Conservation (phyloP, 2,329 filamentous ascomycete species). For the Chaetomiaceae sp. region DNA sequence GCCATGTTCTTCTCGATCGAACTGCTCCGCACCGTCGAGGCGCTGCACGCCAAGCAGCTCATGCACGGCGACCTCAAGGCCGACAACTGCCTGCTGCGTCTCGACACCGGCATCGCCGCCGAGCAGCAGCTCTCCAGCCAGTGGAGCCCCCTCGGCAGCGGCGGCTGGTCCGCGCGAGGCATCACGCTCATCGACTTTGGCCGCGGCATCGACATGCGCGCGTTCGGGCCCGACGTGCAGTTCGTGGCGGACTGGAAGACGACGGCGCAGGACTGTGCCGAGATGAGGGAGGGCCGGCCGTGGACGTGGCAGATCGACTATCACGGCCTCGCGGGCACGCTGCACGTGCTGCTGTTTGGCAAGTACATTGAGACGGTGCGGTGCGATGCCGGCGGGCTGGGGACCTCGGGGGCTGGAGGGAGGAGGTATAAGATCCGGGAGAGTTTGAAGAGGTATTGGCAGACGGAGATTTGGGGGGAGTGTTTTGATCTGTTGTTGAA, state of each 20-base stretch:
- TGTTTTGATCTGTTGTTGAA: conserved; percentile 85
- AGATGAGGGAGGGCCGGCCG: conserved; percentile 88
- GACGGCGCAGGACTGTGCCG: conserved; percentile 78
- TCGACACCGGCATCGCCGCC: conserved; percentile 49
- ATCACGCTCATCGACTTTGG: conserved; percentile 92
- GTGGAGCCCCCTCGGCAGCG: conserved; percentile 68
- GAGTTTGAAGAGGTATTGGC: conserved; percentile 90
- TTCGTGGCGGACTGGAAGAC: conserved; percentile 98
- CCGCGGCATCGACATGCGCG: conserved; percentile 86
- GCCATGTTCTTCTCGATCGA: conserved; percentile 96
- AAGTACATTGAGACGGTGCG: conserved; percentile 84
- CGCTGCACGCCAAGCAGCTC: conserved; percentile 71
- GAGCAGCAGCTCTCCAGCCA: conserved; percentile 46
- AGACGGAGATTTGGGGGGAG: conserved; percentile 81
- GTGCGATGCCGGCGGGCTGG: conserved; percentile 50
- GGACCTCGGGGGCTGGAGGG: conserved; percentile 40
- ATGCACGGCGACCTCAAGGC: conserved; percentile 93
- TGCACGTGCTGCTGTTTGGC: conserved; percentile 87
- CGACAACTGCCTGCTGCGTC: conserved; percentile 88
- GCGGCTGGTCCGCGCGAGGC: conserved; percentile 77
- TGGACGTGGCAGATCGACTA: conserved; percentile 99
- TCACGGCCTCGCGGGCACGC: conserved; percentile 80
- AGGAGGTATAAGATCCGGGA: conserved; percentile 78
- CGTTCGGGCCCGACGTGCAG: conserved; percentile 68
- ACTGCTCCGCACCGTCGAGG: conserved; percentile 83